Conservation (phyloP, 176 grass and related monocot species). For the Phragmites australis region DNA sequence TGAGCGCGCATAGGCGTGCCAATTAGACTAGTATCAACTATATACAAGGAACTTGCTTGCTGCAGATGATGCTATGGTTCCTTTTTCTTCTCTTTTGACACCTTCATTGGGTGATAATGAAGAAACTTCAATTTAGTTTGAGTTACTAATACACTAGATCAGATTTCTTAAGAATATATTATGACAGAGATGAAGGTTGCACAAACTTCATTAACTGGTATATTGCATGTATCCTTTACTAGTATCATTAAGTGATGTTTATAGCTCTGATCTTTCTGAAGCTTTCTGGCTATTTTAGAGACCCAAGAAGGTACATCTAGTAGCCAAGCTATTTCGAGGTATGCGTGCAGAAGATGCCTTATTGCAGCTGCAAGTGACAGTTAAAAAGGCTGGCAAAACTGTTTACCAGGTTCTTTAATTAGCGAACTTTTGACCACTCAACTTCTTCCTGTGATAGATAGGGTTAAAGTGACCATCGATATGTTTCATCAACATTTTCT, state of each 20-base stretch:
- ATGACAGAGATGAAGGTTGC: neutral
- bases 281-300: slow-evolving; percentile 56
- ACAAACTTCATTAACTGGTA: neutral
- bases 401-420: slow-evolving; percentile 68
- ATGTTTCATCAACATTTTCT: slow-evolving; percentile 9
- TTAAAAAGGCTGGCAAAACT: slow-evolving; percentile 89
- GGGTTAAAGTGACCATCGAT: neutral
- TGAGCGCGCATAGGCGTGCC: too few relatives aligned
- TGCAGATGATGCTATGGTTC: slow-evolving; percentile 69
- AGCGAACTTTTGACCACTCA: neutral
- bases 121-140: slow-evolving; percentile 32
- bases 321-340: slow-evolving; percentile 74
- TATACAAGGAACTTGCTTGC: slow-evolving; percentile 59
- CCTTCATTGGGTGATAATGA: slow-evolving; percentile 40
- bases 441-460: neutral
- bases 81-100: slow-evolving; percentile 84
- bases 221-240: neutral
- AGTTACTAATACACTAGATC: neutral
- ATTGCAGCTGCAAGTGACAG: slow-evolving; percentile 85
- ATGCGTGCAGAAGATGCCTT: slow-evolving; percentile 93
- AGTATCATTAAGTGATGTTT: neutral
- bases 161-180: neutral
- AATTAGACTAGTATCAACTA: slow-evolving; percentile 74
- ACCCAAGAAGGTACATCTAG: slow-evolving; percentile 97
- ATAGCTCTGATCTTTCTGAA: neutral